Conservation (phyloP, 2,329 filamentous ascomycete species). For the Phoma sp. region DNA sequence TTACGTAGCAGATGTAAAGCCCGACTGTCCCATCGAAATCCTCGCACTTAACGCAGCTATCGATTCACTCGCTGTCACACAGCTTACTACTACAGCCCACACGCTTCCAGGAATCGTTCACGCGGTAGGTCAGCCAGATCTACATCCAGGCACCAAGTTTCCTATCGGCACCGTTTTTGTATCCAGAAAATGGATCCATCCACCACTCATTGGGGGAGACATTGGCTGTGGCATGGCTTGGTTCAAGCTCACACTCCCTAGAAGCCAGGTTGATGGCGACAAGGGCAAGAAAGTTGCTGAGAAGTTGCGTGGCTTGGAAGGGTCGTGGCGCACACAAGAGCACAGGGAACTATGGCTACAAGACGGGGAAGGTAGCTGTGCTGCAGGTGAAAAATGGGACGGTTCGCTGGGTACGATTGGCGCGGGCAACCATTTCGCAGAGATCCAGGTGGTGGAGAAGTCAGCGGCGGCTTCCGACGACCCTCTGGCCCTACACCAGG, state of each 20-base stretch:
- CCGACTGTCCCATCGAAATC: constrained; percentile 24
- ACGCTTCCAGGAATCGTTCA: constrained; percentile 45
- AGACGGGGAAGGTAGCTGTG: constrained; percentile 23
- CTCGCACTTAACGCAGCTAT: constrained; percentile 38
- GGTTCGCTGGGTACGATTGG: constrained; percentile 46
- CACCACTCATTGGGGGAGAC: constrained; percentile 48
- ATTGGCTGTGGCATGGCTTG: constrained; percentile 52
- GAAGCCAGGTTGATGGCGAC: constrained; percentile 42
- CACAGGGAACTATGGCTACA: constrained; percentile 41
- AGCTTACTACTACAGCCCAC: constrained; percentile 40
- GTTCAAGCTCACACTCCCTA: constrained; percentile 42
- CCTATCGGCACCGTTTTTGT: constrained; percentile 49
- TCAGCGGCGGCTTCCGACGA: constrained; percentile 9
- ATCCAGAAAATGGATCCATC: constrained; percentile 45
- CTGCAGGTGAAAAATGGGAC: constrained; percentile 44
- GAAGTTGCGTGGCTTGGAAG: constrained; percentile 46
- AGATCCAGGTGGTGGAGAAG: constrained; percentile 49
- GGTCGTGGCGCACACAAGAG: constrained; percentile 36
- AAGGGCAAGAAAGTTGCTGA: constrained; percentile 46
- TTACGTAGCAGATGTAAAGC: constrained; percentile 23
- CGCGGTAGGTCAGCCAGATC: constrained; percentile 46
- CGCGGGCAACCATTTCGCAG: constrained; percentile 49
- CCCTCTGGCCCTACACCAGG: constrained; percentile 23
- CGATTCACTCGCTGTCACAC: constrained; percentile 39
- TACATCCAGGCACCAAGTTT: constrained; percentile 48